Conservation (phyloP, 208 protist species). For the Trypanosoma mega region DNA sequence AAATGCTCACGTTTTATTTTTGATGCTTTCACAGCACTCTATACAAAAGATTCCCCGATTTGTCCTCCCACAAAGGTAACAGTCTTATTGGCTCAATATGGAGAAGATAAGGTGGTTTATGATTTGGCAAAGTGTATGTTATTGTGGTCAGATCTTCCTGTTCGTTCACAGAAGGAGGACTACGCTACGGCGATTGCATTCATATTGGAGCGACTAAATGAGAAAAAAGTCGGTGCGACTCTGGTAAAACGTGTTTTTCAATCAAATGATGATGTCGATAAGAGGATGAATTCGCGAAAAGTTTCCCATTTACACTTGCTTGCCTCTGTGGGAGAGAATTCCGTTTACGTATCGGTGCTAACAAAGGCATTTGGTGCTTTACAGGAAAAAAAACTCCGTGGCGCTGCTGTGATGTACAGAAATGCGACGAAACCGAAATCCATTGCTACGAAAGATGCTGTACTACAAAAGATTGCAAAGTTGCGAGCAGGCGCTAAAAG, state of each 20-base stretch:
- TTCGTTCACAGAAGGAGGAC: conserved; percentile 35
- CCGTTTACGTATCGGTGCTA: conserved; percentile 36
- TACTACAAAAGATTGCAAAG: conserved; percentile 58
- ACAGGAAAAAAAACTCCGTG: conserved; percentile 46
- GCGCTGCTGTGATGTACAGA: conserved; percentile 56
- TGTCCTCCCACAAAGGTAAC: conserved; percentile 47
- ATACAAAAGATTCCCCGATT: conserved; percentile 18
- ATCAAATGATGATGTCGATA: conserved; percentile 45
- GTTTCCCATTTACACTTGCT: conserved; percentile 56
- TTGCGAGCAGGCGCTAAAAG: conserved; percentile 5
- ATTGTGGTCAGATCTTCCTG: conserved; percentile 49
- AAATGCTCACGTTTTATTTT: conserved; percentile 41
- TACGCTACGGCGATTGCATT: conserved; percentile 49
- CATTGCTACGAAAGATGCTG: conserved; percentile 50
- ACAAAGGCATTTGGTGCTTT: conserved; percentile 42
- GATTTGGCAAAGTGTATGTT: conserved; percentile 38
- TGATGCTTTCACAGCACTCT: conserved; percentile 24
- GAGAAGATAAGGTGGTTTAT: conserved; percentile 22
- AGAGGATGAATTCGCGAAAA: conserved; percentile 48
- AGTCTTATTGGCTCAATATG: conserved; percentile 39
- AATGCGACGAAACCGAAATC: conserved; percentile 62
- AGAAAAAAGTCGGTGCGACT: conserved; percentile 31
- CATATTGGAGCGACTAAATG: conserved; percentile 37
- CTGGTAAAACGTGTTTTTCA: conserved; percentile 43
- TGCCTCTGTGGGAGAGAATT: conserved; percentile 40